Evolutionary conservation across 331 rosid genomes (phyloP).

Genomic region (Arachis monticola): DNA sequence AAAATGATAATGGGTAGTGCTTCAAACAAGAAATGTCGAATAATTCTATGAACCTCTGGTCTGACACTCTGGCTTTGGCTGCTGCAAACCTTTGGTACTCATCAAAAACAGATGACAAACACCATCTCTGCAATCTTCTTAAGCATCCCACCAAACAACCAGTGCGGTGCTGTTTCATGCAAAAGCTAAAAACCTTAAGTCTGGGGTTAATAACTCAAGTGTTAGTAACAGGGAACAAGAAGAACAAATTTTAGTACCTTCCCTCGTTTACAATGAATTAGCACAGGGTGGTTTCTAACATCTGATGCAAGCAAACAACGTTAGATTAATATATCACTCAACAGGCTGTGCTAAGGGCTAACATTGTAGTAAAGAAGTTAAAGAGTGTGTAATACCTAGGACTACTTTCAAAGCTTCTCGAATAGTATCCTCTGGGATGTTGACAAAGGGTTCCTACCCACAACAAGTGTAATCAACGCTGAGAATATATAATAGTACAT

Average conservation of each 20-base stretch:
- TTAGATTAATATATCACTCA: constrained; percentile 19
- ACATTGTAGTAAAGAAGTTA: constrained; percentile 9
- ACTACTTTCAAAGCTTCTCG: constrained; percentile 75
- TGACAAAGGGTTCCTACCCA: constrained; percentile 84
- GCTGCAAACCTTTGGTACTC: constrained; percentile 81
- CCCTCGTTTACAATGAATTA: constrained; percentile 86
- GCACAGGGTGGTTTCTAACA: constrained; percentile 69
- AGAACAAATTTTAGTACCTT: constrained; percentile 52
- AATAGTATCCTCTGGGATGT: constrained; percentile 70
- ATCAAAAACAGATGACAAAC: constrained; percentile 69
- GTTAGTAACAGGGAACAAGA: not conserved
- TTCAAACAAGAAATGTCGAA: constrained; percentile 60
- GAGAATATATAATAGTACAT: constrained; percentile 5
- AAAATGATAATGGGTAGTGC: constrained; percentile 50
- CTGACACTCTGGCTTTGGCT: constrained; percentile 73
- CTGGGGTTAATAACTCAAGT: constrained; percentile 1
- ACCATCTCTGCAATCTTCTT: constrained; percentile 79
- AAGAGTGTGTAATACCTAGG: constrained; percentile 60
- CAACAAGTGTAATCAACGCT: constrained; percentile 36
- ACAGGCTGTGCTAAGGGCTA: constrained; percentile 17
- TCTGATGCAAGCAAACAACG: constrained; percentile 47
- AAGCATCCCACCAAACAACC: constrained; percentile 80
- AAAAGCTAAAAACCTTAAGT: constrained; percentile 13
- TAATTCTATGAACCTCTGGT: constrained; percentile 73
- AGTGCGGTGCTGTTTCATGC: constrained; percentile 67